Evolutionary conservation across 306 rosid genomes (phyloP).

Genomic region (Hippophae tibetana): DNA sequence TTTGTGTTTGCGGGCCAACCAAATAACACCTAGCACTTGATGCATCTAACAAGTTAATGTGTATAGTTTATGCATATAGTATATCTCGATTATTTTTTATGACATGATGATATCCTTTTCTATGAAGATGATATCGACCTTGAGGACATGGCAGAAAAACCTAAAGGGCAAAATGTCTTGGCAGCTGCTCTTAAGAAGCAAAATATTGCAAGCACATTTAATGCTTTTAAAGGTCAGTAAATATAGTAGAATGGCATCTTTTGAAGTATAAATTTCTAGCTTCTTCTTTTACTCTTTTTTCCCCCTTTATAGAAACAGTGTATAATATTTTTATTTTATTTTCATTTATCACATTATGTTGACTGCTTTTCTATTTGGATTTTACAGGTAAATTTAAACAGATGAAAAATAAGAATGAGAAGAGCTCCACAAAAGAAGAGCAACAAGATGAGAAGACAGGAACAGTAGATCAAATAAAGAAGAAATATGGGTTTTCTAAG

Average conservation of each 20-base stretch:
- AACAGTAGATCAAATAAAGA: slow-evolving; percentile 65
- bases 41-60: not conserved
- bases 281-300: no score
- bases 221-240: slow-evolving; percentile 62
- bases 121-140: slow-evolving; percentile 63
- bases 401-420: slow-evolving; percentile 50
- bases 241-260: not conserved
- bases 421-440: slow-evolving; percentile 44
- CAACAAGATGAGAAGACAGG: slow-evolving; percentile 41
- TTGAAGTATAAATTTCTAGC: not conserved
- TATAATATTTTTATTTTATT: not conserved
- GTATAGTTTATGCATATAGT: not conserved
- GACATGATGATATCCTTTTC: not conserved
- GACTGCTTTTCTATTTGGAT: not conserved
- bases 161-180: slow-evolving; percentile 58
- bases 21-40: not conserved
- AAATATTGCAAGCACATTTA: slow-evolving; percentile 55
- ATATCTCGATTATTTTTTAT: not conserved
- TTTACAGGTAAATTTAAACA: slow-evolving; percentile 70
- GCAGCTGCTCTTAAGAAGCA: slow-evolving; percentile 57
- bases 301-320: not conserved
- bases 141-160: slow-evolving; percentile 47
- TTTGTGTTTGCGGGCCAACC: no score
- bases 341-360: not conserved
- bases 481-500: slow-evolving; percentile 59